Evolutionary conservation across 2,329 filamentous ascomycete genomes (phyloP), one percentile per base, ranked within the genome.

Genomic region (Epicoccum nigrum): DNA sequence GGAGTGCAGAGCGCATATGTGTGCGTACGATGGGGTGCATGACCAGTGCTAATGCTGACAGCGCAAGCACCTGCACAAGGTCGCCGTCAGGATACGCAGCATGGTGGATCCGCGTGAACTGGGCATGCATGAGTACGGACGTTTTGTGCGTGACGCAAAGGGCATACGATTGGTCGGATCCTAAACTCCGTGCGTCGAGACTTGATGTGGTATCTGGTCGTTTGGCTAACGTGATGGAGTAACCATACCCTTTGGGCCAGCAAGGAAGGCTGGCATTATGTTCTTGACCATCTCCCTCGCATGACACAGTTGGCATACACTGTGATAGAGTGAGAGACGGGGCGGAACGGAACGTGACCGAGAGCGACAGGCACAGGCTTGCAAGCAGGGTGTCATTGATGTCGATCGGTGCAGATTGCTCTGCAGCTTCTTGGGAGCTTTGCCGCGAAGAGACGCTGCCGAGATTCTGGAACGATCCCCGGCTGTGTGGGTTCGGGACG

Each of bases 331-430:
- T 30, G 43, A 33, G 38, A 46, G 27, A 49, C 51, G 34, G 47
- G 20, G 51, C 51, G 54, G 54, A 49, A 45, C 51, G 51, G 54
- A 54, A 51, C 54, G 51, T 45, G 43, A 54, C 28, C 46, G 48
- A 39, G 37, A 38, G 19, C 35, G 47, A 39, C 41, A 53, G 40
- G 44, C 48, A 56, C 45, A 40, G 40, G 40, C 45, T 25, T 32
- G 37, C 23, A 21, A 37, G 37, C 45, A 50, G 31, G 49, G 45
- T 23, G 40, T 38, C 25, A 15, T 35, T 20, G 7, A 35, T 25
- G 54, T 53, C 45, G 49, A 56, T 53, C 54, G 31, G 39, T 43
- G 45, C 53, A 48, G 53, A 35, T 42, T 35, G 40, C 53, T 42
- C 42, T 52, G 43, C 42, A 52, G 37, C 31, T 45, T 33, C 20